Evolutionary conservation across 352 stramenopile species (phyloP).

Genomic region (Plasmopara muralis): DNA sequence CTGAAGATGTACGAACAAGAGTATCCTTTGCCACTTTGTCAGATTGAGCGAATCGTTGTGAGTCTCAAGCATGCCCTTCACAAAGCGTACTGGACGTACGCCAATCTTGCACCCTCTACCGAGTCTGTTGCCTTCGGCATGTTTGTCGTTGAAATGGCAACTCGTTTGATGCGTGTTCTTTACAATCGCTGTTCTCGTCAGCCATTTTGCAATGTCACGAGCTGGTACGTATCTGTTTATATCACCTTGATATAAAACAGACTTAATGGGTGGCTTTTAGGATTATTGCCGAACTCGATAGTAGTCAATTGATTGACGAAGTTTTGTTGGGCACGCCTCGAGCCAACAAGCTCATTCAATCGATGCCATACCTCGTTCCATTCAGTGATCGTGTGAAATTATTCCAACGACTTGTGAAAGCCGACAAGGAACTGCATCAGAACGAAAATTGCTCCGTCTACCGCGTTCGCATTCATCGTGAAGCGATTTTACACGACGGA

Average conservation of each 20-base stretch:
- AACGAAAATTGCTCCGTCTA: conserved; percentile 35
- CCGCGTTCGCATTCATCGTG: conserved; percentile 59
- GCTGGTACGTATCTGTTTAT: conserved; percentile 38
- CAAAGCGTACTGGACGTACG: conserved; percentile 44
- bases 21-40: conserved; percentile 55
- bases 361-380: conserved; percentile 66
- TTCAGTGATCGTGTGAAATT: conserved; percentile 68
- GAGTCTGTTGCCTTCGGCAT: conserved; percentile 42
- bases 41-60: conserved; percentile 56
- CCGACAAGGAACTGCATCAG: conserved; percentile 51
- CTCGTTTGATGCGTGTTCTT: conserved; percentile 49
- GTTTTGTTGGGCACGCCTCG: conserved; percentile 42
- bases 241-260: background rate
- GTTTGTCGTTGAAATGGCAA: conserved; percentile 49
- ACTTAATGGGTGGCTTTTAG: conserved; percentile 13
- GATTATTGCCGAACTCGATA: conserved; percentile 53
- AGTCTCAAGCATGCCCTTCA: conserved; percentile 54
- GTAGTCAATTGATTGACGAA: conserved; percentile 48
- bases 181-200: conserved; percentile 65
- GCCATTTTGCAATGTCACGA: conserved; percentile 68
- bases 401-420: conserved; percentile 53
- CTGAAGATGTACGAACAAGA: conserved; percentile 61
- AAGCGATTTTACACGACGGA: conserved; percentile 82
- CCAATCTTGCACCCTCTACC: conserved; percentile 19
- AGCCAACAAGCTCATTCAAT: conserved; percentile 55